phyloP scores from a whole-genome alignment of 352 stramenopile species.

The Phytopythium boreale region DNA sequence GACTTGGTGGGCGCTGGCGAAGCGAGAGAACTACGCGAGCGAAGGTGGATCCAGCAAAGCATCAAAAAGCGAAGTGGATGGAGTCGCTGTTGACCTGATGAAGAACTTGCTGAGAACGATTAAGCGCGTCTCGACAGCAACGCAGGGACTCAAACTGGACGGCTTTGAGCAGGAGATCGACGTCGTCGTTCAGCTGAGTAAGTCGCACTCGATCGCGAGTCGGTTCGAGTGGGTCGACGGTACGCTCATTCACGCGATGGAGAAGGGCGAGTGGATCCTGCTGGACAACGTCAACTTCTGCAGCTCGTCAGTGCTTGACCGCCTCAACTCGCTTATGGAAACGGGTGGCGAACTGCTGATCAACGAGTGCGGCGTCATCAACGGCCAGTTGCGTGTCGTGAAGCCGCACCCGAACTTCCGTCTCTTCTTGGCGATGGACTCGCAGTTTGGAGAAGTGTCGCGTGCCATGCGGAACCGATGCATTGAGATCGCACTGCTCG shows the following conservation, averaged over 20 bases:
- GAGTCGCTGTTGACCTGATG: constrained; percentile 53
- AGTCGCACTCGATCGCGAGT: constrained; percentile 57
- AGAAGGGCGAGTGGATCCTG: constrained; percentile 98
- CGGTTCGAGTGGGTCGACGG: constrained; percentile 99
- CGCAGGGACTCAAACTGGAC: neutral
- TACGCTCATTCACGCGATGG: constrained; percentile 96
- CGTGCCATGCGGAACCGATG: constrained; percentile 99
- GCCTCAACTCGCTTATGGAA: constrained; percentile 99
- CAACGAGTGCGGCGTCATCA: constrained; percentile 96
- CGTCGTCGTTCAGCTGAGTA: constrained; percentile 52
- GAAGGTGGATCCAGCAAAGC: constrained; percentile 16
- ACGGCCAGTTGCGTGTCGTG: constrained; percentile 91
- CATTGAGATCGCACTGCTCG: constrained; percentile 92
- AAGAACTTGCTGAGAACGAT: constrained; percentile 40
- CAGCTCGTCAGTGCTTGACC: constrained; percentile 98
- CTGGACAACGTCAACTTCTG: constrained; percentile 99
- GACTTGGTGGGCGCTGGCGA: constrained; percentile 48
- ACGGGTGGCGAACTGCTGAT: constrained; percentile 96
- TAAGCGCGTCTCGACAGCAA: constrained; percentile 5
- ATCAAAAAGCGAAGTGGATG: constrained; percentile 62
- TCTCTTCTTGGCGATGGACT: constrained; percentile 98
- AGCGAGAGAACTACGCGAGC: constrained; percentile 38
- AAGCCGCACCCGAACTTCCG: constrained; percentile 98
- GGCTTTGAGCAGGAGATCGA: constrained; percentile 21
- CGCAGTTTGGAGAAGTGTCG: constrained; percentile 95